Conservation (phyloP, 352 stramenopile genomes). For the Blastocystis sp. region DNA sequence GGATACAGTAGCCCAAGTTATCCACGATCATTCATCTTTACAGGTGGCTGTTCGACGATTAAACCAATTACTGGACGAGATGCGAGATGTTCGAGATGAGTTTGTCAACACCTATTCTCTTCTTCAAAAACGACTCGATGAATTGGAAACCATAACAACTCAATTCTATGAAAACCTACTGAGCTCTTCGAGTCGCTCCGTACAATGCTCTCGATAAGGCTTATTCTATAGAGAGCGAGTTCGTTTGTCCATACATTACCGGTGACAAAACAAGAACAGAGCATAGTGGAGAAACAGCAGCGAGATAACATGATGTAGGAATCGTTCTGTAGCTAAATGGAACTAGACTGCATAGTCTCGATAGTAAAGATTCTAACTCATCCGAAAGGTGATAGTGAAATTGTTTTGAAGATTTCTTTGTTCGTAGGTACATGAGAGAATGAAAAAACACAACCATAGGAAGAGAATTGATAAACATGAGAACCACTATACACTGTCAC, state of each 20-base stretch:
- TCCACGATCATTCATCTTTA: background rate
- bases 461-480: slow-evolving; percentile 8
- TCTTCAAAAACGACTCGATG: background rate
- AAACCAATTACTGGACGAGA: background rate
- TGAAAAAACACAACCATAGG: background rate
- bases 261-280: slow-evolving; percentile 27
- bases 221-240: background rate
- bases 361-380: background rate
- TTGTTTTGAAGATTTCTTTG: background rate
- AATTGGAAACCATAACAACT: background rate
- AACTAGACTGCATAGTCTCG: background rate
- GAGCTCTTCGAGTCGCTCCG: background rate
- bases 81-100: background rate
- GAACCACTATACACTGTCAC: slow-evolving; percentile 5
- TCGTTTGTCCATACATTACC: slow-evolving; percentile 17
- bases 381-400: background rate
- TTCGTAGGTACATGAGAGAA: background rate
- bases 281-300: background rate
- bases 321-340: background rate
- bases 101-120: background rate
- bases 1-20: background rate
- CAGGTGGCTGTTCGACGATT: background rate
- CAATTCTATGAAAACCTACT: slow-evolving; percentile 9
- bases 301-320: background rate
- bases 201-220: background rate